Percentiles rank a stretch among this genome's conserved stretches.
Evolutionary conservation across 495 filamentous ascomycete species (phyloP).

Genomic region (Neurospora sp.): DNA sequence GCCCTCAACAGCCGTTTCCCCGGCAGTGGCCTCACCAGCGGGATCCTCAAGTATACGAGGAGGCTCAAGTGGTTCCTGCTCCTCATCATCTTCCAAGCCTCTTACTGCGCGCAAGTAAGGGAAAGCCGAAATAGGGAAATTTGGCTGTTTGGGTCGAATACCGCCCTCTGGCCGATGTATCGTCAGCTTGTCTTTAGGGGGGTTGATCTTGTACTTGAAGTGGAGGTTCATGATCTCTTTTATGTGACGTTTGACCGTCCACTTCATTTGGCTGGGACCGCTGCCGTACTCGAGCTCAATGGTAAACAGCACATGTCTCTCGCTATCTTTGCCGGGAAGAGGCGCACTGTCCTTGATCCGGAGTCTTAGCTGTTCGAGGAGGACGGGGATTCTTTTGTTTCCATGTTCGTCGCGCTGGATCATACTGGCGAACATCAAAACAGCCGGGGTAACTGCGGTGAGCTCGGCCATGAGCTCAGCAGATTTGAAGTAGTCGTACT

Average conservation of each 20-base stretch:
- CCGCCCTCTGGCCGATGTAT: constrained; percentile 25
- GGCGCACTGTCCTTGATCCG: constrained; percentile 66
- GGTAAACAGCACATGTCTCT: constrained; percentile 77
- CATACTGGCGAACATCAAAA: constrained; percentile 88
- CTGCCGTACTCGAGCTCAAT: constrained; percentile 96
- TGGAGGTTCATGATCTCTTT: constrained; percentile 90
- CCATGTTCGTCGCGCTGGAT: constrained; percentile 95
- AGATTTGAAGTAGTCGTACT: constrained; percentile 88
- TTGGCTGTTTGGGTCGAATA: constrained; percentile 62
- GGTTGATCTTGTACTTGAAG: constrained; percentile 77
- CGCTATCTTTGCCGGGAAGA: constrained; percentile 51
- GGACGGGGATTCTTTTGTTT: constrained; percentile 85
- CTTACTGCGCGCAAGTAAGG: constrained; percentile 79
- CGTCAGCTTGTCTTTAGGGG: constrained; percentile 69
- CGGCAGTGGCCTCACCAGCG: constrained; percentile 36
- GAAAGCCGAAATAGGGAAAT: constrained; percentile 84
- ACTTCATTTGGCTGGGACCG: constrained; percentile 92
- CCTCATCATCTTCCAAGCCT: constrained; percentile 70
- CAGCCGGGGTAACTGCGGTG: constrained; percentile 81
- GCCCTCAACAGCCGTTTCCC: constrained; percentile 39
- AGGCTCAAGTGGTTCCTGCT: constrained; percentile 54
- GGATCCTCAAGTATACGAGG: constrained; percentile 33
- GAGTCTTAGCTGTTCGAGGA: constrained; percentile 91
- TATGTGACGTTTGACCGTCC: constrained; percentile 80
- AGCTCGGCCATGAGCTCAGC: constrained; percentile 94